A percentile compares a stretch with the other conserved stretches of the same genome.
Conservation (phyloP, 2,329 filamentous ascomycete genomes). For the Pleomassaria siparia region DNA sequence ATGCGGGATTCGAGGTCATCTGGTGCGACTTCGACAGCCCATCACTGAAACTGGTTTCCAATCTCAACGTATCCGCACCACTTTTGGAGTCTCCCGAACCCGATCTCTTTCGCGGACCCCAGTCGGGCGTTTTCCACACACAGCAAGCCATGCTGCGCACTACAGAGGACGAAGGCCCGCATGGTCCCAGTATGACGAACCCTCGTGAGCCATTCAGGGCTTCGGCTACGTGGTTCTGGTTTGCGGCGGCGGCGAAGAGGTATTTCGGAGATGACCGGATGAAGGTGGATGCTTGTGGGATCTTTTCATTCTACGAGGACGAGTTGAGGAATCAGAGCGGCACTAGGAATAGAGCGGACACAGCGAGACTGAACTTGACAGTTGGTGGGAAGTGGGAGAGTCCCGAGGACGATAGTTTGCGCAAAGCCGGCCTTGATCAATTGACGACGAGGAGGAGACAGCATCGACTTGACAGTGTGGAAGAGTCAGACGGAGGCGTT, state of each 20-base stretch:
- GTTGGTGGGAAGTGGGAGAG: constrained; percentile 44
- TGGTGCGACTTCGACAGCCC: constrained; percentile 54
- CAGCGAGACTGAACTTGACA: constrained; percentile 46
- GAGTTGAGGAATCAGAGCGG: constrained; percentile 34
- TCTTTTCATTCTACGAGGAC: constrained; percentile 51
- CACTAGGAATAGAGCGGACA: constrained; percentile 39
- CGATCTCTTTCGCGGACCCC: not conserved
- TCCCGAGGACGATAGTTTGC: constrained; percentile 20
- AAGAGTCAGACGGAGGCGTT: constrained; percentile 17
- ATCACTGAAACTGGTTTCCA: constrained; percentile 47
- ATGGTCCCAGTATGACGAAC: constrained; percentile 20
- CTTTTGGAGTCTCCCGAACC: constrained; percentile 24
- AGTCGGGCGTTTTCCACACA: constrained; percentile 1
- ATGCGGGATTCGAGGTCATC: constrained; percentile 56
- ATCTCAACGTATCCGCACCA: constrained; percentile 52
- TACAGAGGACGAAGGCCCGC: constrained; percentile 15
- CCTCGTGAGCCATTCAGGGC: constrained; percentile 16
- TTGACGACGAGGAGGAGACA: constrained; percentile 18
- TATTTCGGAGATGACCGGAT: constrained; percentile 50
- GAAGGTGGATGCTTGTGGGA: constrained; percentile 45
- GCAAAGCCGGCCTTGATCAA: constrained; percentile 35
- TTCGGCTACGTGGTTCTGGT: constrained; percentile 39
- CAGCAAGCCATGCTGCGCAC: constrained; percentile 7
- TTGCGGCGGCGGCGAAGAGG: constrained; percentile 47
- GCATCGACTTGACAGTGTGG: constrained; percentile 20